These are phyloP conservation scores for Penicillium chermesinum DNA, from an alignment of 495 filamentous ascomycete genomes.

Conservation along the genomic window DNA sequence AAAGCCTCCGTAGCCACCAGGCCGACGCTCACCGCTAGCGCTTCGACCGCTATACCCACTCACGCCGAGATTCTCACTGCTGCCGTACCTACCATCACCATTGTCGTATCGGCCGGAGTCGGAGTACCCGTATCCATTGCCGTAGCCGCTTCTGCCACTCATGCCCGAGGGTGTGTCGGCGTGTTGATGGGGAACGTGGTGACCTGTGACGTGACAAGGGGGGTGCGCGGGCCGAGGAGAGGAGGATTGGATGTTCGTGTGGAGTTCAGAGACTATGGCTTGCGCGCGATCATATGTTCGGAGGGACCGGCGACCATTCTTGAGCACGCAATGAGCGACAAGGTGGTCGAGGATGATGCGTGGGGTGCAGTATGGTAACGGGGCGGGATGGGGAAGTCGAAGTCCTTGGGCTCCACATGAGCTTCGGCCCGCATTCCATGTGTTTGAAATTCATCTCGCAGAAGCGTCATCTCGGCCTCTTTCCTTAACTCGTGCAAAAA, in stretches of 20 bases:
- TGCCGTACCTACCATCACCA: slow-evolving; percentile 35
- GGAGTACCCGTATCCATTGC: slow-evolving; percentile 43
- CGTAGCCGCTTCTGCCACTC: slow-evolving; percentile 40
- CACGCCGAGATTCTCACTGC: slow-evolving; percentile 24
- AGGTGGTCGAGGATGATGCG: neutral
- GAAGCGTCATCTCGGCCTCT: too few species aligned
- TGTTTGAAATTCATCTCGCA: neutral
- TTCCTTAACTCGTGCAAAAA: too few species aligned
- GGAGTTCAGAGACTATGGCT: slow-evolving; percentile 12
- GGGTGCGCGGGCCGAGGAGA: slow-evolving; percentile 7
- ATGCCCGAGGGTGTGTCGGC: slow-evolving; percentile 25
- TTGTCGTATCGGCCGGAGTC: slow-evolving; percentile 35
- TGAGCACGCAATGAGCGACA: too few species aligned
- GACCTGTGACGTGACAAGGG: slow-evolving; percentile 23
- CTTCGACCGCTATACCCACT: slow-evolving; percentile 31
- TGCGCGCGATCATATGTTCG: slow-evolving; percentile 11
- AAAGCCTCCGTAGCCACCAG: slow-evolving; percentile 45
- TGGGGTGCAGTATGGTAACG: slow-evolving; percentile 8
- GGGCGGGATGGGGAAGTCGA: slow-evolving; percentile 19
- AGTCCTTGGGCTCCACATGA: slow-evolving; percentile 23
- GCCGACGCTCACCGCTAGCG: slow-evolving; percentile 24
- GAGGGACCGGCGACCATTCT: slow-evolving; percentile 3
- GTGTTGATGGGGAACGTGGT: slow-evolving; percentile 7
- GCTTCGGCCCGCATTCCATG: slow-evolving; percentile 23
- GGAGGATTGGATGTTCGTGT: neutral